Evolutionary conservation across 2,329 filamentous ascomycete genomes (phyloP).

Genomic region (Fusarium chuoi): DNA sequence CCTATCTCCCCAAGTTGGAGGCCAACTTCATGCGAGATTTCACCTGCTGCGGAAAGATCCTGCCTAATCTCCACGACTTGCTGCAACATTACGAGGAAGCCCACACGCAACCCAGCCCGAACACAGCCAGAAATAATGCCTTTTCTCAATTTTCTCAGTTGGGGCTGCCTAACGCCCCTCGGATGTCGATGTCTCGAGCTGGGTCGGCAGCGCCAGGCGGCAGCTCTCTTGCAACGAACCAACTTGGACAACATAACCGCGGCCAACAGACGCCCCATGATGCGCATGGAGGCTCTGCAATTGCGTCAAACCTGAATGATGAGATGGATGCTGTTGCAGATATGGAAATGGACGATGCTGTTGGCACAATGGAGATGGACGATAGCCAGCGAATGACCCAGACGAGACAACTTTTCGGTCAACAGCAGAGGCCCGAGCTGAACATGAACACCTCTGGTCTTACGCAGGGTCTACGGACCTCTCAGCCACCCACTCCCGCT

Average conservation of each 20-base stretch:
- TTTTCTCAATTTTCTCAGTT: slow-evolving; percentile 54
- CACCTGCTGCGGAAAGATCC: slow-evolving; percentile 88
- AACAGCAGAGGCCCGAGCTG: slow-evolving; percentile 74
- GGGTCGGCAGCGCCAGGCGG: slow-evolving; percentile 46
- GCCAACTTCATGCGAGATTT: slow-evolving; percentile 99
- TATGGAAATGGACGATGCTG: slow-evolving; percentile 95
- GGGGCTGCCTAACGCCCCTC: slow-evolving; percentile 47
- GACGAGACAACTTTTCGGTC: slow-evolving; percentile 74
- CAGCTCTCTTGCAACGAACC: slow-evolving; percentile 44
- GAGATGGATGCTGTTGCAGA: slow-evolving; percentile 90
- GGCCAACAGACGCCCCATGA: slow-evolving; percentile 46
- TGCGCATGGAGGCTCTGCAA: slow-evolving; percentile 55
- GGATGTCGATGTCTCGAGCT: slow-evolving; percentile 49
- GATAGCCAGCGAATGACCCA: slow-evolving; percentile 74
- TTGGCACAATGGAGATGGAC: slow-evolving; percentile 72
- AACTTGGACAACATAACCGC: slow-evolving; percentile 50
- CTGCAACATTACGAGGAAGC: slow-evolving; percentile 97
- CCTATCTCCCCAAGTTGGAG: slow-evolving; percentile 94
- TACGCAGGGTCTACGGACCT: slow-evolving; percentile 82
- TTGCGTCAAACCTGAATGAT: slow-evolving; percentile 55
- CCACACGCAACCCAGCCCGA: slow-evolving; percentile 76
- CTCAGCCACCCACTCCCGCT: slow-evolving; percentile 86
- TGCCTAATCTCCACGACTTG: slow-evolving; percentile 92
- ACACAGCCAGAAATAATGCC: slow-evolving; percentile 53
- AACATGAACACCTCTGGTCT: slow-evolving; percentile 83